These are phyloP conservation scores for Pseudotulostoma volvatum DNA, from an alignment of 495 filamentous ascomycete species.

Conservation along the genomic window DNA sequence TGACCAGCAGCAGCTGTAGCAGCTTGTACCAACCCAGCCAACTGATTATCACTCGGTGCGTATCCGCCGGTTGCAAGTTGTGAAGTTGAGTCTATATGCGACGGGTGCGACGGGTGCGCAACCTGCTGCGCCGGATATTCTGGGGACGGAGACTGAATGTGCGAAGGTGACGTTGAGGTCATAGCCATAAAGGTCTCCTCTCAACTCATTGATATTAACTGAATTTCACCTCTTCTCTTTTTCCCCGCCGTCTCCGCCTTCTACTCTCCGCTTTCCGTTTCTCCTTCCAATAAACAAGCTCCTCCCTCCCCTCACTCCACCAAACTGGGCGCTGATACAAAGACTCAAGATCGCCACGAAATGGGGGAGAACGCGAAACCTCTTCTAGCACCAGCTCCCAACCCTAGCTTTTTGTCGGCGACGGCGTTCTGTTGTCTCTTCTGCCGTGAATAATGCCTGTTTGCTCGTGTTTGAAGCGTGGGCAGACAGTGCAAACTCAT, in stretches of 20 bases:
- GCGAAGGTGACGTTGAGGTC: conserved; percentile 18
- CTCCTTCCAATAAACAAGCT: not conserved
- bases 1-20: conserved; percentile 36
- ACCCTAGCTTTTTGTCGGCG: no score
- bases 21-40: conserved; percentile 37
- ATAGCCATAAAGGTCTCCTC: conserved; percentile 7
- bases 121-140: conserved; percentile 15
- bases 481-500: conserved; percentile 33
- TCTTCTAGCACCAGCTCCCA: no score
- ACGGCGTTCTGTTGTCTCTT: no score
- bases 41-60: conserved; percentile 29
- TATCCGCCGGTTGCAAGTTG: conserved; percentile 20
- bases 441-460: conserved; percentile 4
- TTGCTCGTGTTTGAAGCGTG: conserved; percentile 25
- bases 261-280: not conserved
- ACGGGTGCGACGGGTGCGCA: conserved; percentile 13
- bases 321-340: not conserved
- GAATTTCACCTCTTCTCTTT: not conserved
- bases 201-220: conserved; percentile 1
- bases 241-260: not conserved
- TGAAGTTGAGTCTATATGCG: conserved; percentile 20
- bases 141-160: conserved; percentile 16
- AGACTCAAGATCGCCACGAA: not conserved
- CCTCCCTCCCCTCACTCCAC: not conserved
- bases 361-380: not conserved